Evolutionary conservation across 2,329 filamentous ascomycete species (phyloP), one percentile per base, ranked within the genome.

Genomic region (Colletotrichum sp.): DNA sequence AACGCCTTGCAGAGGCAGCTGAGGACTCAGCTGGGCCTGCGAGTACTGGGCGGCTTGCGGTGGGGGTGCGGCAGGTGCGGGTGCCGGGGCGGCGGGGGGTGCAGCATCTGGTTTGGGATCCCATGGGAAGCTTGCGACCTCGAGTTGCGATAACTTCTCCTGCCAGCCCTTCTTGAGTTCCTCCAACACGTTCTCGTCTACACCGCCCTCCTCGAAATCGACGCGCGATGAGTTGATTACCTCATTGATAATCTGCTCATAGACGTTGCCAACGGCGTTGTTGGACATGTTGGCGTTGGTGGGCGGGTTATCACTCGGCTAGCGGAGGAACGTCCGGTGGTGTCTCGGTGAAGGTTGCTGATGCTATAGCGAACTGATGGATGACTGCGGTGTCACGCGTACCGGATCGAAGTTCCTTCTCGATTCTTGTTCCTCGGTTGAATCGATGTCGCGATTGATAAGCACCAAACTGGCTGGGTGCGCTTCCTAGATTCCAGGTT

Each of bases 171-270:
- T 73, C 75, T 82, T 81, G 89, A 99, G 89, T 84, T 98, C 95
- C 80, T 96, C 92, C 81, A 99, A 88, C 68, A 96, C 96, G 80
- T 92, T 89, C 84, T 96, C 94, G 81, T 98, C 95, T 79, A 99
- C 94, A 81, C 97, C 97, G 80, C 94, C 95, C 87, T 99, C 97
- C 85, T 99, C 97, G 84, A 99, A 99, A 86, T 99, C 97, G 82
- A 96, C 95, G 82, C 95, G 92, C 82, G 96, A 98, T 80, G 95
- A 94, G 81, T 96, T 94, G 85, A 99, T 95, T 84, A 99, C 96
- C 87, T 97, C 95, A 78, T 93, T 89, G 83, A 95, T 95, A 84
- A 95, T 93, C 81, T 90, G 88, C 85, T 93, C 89, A 86, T 98
- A 99, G 82, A 99, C 93, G 79, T 88, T 87, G 82, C 97, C 97